Conservation (phyloP, 164 flowering plant genomes). For the Dillenia suffruticosa region DNA sequence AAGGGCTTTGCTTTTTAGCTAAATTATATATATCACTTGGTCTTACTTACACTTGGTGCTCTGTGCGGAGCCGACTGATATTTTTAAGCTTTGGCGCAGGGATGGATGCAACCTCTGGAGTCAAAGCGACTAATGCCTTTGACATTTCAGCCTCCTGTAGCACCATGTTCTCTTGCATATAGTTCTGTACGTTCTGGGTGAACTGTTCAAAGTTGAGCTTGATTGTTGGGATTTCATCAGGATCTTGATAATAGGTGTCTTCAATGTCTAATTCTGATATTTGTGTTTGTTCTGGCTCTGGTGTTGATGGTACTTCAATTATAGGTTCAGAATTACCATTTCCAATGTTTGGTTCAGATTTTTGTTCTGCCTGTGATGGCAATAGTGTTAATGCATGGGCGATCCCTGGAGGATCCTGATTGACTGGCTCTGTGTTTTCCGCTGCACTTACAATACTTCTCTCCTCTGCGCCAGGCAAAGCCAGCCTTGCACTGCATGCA, state of each 20-base stretch:
- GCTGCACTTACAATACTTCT: conserved; percentile 48
- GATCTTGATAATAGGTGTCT: conserved; percentile 56
- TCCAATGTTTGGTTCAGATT: conserved; percentile 8
- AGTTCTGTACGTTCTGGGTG: conserved; percentile 57
- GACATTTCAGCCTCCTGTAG: conserved; percentile 75
- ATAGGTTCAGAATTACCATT: conserved; percentile 40
- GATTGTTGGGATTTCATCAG: conserved; percentile 87
- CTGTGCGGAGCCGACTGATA: conserved; percentile 60
- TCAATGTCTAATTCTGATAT: conserved; percentile 57
- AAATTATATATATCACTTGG: no score
- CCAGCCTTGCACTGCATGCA: conserved; percentile 80
- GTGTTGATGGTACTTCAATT: conserved; percentile 74
- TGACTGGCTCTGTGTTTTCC: conserved; percentile 19
- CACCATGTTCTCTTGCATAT: conserved; percentile 57
- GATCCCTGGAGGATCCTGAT: conserved; percentile 13
- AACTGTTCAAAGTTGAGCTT: conserved; percentile 67
- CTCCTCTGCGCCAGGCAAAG: conserved; percentile 86
- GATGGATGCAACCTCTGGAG: conserved; percentile 53
- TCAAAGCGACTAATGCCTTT: conserved; percentile 57
- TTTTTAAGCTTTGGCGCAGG: conserved; percentile 66
- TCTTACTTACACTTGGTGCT: conserved; percentile 45
- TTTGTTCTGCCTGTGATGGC: conserved; percentile 21
- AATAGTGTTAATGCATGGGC: conserved; percentile 24
- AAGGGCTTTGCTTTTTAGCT: no score
- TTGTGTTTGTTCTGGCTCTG: conserved; percentile 59